These are phyloP conservation scores for Tylopilus intermedius DNA, from an alignment of 768 basidiomycete genomes.

Conservation along the genomic window DNA sequence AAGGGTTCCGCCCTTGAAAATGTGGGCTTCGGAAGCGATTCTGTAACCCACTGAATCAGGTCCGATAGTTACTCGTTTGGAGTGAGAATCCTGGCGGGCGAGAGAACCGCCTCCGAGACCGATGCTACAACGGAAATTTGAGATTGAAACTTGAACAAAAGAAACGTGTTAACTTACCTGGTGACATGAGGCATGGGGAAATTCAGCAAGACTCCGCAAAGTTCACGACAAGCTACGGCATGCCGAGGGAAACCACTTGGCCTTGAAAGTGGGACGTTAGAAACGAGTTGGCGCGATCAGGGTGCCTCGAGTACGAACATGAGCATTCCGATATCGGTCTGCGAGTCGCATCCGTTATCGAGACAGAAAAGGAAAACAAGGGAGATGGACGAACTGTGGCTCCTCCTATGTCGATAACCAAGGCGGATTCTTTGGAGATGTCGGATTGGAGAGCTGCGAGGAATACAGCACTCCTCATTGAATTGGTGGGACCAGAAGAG, in stretches of 20 bases:
- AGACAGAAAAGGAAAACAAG: constrained; percentile 4
- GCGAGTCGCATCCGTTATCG: constrained; percentile 24
- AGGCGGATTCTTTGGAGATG: constrained; percentile 34
- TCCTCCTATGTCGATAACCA: constrained; percentile 63
- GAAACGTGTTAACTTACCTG: constrained; percentile 21
- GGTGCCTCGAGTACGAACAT: constrained; percentile 27
- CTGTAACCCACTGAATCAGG: constrained; percentile 63
- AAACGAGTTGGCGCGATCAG: neutral
- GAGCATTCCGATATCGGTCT: constrained; percentile 42
- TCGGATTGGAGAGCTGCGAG: constrained; percentile 41
- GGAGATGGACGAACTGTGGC: constrained; percentile 41
- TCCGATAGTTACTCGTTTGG: constrained; percentile 46
- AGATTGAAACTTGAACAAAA: neutral
- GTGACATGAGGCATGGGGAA: constrained; percentile 56
- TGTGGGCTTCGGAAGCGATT: constrained; percentile 42
- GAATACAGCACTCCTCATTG: constrained; percentile 65
- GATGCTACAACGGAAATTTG: constrained; percentile 34
- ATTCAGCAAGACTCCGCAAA: constrained; percentile 57
- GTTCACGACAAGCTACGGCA: constrained; percentile 57
- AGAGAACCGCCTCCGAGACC: constrained; percentile 63
- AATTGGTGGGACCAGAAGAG: constrained; percentile 52
- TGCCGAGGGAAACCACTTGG: constrained; percentile 59
- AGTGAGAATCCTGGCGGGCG: constrained; percentile 33
- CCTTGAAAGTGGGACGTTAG: constrained; percentile 18
- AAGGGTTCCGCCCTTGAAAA: constrained; percentile 53